Evolutionary conservation across 352 stramenopile species (phyloP).

Genomic region (Globisporangium rhizosaccharum): DNA sequence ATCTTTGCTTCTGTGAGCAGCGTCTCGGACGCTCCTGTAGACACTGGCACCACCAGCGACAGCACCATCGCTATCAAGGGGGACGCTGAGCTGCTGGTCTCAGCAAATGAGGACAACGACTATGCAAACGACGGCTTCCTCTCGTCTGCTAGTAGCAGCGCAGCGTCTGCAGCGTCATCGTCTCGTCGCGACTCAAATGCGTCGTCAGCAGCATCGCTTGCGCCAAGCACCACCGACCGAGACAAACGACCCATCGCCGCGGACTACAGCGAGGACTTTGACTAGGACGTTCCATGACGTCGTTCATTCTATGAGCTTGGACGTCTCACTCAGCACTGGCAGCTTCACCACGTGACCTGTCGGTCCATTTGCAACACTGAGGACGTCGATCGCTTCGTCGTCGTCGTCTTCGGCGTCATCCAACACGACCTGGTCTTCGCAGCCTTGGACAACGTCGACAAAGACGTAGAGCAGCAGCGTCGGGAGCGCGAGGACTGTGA

Average conservation of each 20-base stretch:
- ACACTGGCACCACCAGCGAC: neutral
- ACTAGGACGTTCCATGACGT: slow-evolving; percentile 11
- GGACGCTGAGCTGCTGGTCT: neutral
- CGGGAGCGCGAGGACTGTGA: slow-evolving; percentile 45
- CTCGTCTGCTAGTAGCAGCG: slow-evolving; percentile 6
- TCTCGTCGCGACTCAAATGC: neutral
- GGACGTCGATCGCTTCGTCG: neutral
- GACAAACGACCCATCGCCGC: neutral
- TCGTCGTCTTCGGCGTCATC: slow-evolving; percentile 21
- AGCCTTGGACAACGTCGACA: slow-evolving; percentile 49
- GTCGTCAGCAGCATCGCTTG: slow-evolving; percentile 1
- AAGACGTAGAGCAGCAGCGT: slow-evolving; percentile 64
- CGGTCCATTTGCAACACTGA: neutral
- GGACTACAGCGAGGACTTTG: slow-evolving; percentile 66
- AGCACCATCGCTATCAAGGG: neutral
- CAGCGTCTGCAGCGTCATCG: neutral
- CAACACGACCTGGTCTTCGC: slow-evolving; percentile 49
- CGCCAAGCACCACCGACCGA: neutral
- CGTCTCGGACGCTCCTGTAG: neutral
- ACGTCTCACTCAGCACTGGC: slow-evolving; percentile 20
- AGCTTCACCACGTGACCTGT: neutral
- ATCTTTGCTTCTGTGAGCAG: neutral
- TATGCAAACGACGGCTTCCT: slow-evolving; percentile 20
- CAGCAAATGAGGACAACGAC: slow-evolving; percentile 3
- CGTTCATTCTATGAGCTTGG: slow-evolving; percentile 36